Evolutionary conservation across 1,139 yeast genomes (phyloP), one percentile per base, ranked within the genome.

Genomic region (Pneumocystis oryctolagi): DNA sequence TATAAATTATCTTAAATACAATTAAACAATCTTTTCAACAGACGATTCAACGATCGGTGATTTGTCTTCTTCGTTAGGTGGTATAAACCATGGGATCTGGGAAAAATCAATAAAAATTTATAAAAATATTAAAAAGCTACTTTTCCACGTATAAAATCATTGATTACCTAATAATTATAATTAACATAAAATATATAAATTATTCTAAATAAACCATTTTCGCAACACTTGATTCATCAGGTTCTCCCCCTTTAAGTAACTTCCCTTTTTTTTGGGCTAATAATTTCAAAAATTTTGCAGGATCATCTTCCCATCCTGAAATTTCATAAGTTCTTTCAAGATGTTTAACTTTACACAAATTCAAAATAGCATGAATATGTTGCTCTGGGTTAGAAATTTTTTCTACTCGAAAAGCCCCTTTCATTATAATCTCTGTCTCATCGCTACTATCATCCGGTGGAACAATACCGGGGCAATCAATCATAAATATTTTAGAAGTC

Each of bases 401-500:
- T 74, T 92, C 98, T 35, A 92, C 97, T 77, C 98, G 85, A 1
- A 92, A 98, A 31, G 92, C 98, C 71, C 98, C 98, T 74, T 97
- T 82, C 75, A 92, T 89, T 68, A 92, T 75, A 71, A 92, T 89
- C 73, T 92, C 98, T n/a, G 96, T 84, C 72, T 89, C 95, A 1
- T 92, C 76, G 73, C 92, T 98, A 70, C 85, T 89, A 37, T 83
- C 74, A 34, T 95, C 87, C 40, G 98, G 98, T 8, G 98, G 98
- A 5, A 94, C 98, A 72, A 92, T 90, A 75, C 98, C 98, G 2
- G 98, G 98, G 78, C 98, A 92, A 76, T 92, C 98, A 71, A 92
- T 92, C 70, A 92, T 79, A 75, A 89, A 92, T 63, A 92, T 92
- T 69, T 90, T 82, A 79, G 90, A 89, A 97, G 92, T 92, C 71